A percentile compares a stretch with the other conserved stretches of the same genome.
phyloP scores from a whole-genome alignment of 257 asterid species.

The Primulina tabacum region DNA sequence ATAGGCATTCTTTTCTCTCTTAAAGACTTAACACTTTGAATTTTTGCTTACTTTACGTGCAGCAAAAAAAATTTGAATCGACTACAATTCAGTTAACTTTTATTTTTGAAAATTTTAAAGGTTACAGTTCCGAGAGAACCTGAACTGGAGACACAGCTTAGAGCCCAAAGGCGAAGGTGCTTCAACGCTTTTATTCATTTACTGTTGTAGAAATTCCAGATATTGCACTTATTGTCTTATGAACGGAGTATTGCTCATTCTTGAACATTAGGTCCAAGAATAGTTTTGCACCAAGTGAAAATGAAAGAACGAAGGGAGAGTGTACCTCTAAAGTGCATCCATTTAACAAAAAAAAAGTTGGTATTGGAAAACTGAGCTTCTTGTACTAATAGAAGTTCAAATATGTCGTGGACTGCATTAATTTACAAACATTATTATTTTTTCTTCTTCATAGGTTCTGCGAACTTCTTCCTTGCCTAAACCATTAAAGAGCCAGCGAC shows the following conservation, averaged over 20 bases:
- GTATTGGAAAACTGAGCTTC: constrained; percentile 24
- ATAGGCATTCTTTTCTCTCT: constrained; percentile 4
- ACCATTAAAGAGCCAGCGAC: constrained; percentile 43
- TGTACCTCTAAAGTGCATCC: constrained; percentile 38
- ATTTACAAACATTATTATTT: not conserved
- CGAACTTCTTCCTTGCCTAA: constrained; percentile 35
- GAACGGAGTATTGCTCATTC: not conserved
- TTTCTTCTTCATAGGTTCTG: constrained; percentile 33
- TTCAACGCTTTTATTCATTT: not conserved
- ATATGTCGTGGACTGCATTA: constrained; percentile 4
- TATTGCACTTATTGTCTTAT: not conserved
- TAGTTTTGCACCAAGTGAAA: constrained; percentile 47
- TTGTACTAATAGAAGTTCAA: not conserved
- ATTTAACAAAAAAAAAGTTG: constrained; percentile 60
- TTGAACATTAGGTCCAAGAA: constrained; percentile 52
- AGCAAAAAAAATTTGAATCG: not conserved
- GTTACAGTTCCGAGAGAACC: constrained; percentile 83
- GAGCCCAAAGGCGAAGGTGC: constrained; percentile 76
- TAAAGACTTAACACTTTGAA: not conserved
- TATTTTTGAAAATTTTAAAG: constrained; percentile 28
- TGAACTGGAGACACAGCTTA: constrained; percentile 60
- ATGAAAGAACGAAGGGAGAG: constrained; percentile 30
- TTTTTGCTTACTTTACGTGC: not conserved
- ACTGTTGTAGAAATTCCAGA: constrained; percentile 8
- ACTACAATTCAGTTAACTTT: constrained; percentile 3